A percentile compares a stretch with the other conserved stretches of the same genome.
Conservation (phyloP, 352 stramenopile species). For the Pythium utonaiense region DNA sequence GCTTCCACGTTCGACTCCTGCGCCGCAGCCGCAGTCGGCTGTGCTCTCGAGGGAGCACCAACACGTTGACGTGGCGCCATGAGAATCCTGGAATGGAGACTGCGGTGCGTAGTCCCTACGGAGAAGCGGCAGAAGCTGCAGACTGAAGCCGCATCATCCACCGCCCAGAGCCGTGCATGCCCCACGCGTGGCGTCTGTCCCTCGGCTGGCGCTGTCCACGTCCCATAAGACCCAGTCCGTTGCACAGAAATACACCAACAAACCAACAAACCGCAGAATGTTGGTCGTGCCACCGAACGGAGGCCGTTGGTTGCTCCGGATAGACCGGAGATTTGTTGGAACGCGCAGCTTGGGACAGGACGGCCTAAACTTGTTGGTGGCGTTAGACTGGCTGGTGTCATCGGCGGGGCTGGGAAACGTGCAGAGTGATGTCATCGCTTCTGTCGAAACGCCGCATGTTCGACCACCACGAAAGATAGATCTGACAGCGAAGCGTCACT, state of each 20-base stretch:
- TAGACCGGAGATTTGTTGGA: slow-evolving; percentile 3
- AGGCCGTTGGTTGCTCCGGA: background rate
- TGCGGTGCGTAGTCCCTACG: too few species aligned
- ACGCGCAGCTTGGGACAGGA: slow-evolving; percentile 11
- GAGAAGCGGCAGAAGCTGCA: too few species aligned
- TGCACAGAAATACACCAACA: slow-evolving; percentile 5
- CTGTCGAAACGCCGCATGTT: background rate
- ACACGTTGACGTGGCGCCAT: background rate
- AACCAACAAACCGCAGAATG: too few species aligned
- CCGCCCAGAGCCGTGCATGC: background rate
- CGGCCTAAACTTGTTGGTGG: background rate
- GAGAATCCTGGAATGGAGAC: too few species aligned
- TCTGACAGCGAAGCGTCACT: slow-evolving; percentile 19
- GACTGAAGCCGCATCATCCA: background rate
- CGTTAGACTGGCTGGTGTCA: slow-evolving; percentile 6
- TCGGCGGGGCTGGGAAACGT: background rate
- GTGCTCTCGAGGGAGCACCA: background rate
- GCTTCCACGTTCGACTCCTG: background rate
- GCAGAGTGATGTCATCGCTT: slow-evolving; percentile 19
- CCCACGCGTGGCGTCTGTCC: background rate
- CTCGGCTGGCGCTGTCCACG: background rate
- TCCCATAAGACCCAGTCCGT: background rate
- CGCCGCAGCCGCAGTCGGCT: background rate
- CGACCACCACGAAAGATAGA: slow-evolving; percentile 7
- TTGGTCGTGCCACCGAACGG: slow-evolving; percentile 13